These are phyloP conservation scores for Eragrostis tef DNA, from an alignment of 202 grass and related monocot genomes.

Conservation along the genomic window DNA sequence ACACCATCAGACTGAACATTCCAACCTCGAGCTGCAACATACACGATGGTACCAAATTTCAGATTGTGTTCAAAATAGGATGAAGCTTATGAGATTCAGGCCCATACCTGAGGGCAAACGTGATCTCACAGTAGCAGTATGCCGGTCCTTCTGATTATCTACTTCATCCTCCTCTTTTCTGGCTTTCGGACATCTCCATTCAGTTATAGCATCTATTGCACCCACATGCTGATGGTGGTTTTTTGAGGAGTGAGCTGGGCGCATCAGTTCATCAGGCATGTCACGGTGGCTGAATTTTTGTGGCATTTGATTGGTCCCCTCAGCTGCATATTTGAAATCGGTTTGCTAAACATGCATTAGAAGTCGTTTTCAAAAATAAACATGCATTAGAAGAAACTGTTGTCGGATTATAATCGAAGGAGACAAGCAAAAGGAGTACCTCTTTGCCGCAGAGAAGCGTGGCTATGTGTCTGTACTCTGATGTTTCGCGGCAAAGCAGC, in stretches of 20 bases:
- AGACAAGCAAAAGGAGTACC: slow-evolving; percentile 19
- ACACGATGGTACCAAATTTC: slow-evolving; percentile 27
- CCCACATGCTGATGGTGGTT: slow-evolving; percentile 37
- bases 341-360: slow-evolving; percentile 29
- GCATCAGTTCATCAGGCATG: slow-evolving; percentile 50
- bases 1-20: slow-evolving; percentile 51
- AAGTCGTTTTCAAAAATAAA: too few species aligned
- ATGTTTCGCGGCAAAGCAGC: not conserved
- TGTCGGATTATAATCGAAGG: not conserved
- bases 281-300: slow-evolving; percentile 46
- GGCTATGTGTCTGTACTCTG: not conserved
- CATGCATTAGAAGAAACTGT: slow-evolving; percentile 21
- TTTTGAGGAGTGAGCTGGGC: slow-evolving; percentile 46
- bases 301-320: slow-evolving; percentile 41
- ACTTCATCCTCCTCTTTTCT: slow-evolving; percentile 52
- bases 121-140: slow-evolving; percentile 52
- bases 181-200: slow-evolving; percentile 47
- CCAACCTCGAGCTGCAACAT: slow-evolving; percentile 54
- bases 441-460: too few species aligned
- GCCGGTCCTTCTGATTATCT: slow-evolving; percentile 51
- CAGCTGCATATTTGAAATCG: slow-evolving; percentile 38
- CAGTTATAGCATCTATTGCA: slow-evolving; percentile 45
- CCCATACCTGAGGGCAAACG: slow-evolving; percentile 59
- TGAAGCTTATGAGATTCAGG: slow-evolving; percentile 36
- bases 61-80: slow-evolving; percentile 39